Base-by-base conservation (phyloP, 768 basidiomycete species). In the Holtermanniella nyarrowii region DNA sequence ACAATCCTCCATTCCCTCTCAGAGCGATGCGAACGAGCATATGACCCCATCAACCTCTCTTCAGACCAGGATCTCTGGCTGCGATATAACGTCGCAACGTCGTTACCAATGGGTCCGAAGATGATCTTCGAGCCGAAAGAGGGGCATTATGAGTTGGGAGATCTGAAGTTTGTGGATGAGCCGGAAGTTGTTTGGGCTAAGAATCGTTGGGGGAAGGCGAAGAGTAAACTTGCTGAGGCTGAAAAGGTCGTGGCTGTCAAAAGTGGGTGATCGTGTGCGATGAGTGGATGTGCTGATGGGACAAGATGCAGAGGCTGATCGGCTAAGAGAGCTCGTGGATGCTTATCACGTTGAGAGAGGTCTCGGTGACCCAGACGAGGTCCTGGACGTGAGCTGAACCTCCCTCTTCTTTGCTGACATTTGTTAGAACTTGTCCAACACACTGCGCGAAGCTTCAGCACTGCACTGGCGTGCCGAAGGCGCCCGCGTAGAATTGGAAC, bases 351-450 rank as follows among this genome's bases (percentile, higher is more conserved):
- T 7, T 22, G 47, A 53, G 31, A 18, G 52, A 14, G 52, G 52
- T 14, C 23, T 53, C 14, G 52, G 52, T 12, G 52, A 53, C 43
- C 52, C 52, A 18, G 52, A 53, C 23, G 52, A 53, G 16, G 37
- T 52, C 5, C 27, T 42, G 14, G 51, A 52, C 25, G 51, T 52
- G 51, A 46, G 51, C 11, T 24, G 3, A 22, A n/a, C 26, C 13
- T 14, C 27, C 12, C 16, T 26, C 47, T 16, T 20, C 40, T 49
- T 25, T 27, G n/a, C 21, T 18, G 13, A 23, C 3, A 11, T 14
- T 22, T 11, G 7, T n/a, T 18, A 53, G 52, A 40, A 39, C n/a
- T 43, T 53, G 46, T n/a, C 48, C 11, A 22, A 31, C 18, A 48
- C 46, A 2, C 44, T 53, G n/a, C 47, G 40, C 43, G 52, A 53